phyloP scores from a whole-genome alignment of 1,139 yeast species.

The Pneumocystis carinii region DNA sequence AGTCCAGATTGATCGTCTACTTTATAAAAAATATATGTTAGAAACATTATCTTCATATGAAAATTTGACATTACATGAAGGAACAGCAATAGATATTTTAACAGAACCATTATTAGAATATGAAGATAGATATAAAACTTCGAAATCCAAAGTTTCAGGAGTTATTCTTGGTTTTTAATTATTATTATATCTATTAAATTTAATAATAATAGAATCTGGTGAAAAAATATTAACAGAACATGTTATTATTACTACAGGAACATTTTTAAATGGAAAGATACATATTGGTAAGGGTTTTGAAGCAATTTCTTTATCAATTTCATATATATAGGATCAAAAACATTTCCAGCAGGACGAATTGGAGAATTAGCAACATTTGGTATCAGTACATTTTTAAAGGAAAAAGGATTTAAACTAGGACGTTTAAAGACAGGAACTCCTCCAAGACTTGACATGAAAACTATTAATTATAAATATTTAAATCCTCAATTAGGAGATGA shows the following conservation, averaged over 20 bases:
- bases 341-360: slow-evolving; percentile 79
- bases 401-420: slow-evolving; percentile 72
- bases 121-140: slow-evolving; percentile 23
- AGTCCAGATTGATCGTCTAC: slow-evolving; percentile 81
- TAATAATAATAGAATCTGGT: slow-evolving; percentile 62
- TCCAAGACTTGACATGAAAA: slow-evolving; percentile 58
- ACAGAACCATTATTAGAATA: slow-evolving; percentile 57
- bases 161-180: background rate
- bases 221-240: slow-evolving; percentile 41
- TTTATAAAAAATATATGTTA: slow-evolving; percentile 75
- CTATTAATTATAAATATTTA: slow-evolving; percentile 52
- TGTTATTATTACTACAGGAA: slow-evolving; percentile 89
- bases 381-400: slow-evolving; percentile 56
- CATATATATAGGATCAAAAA: slow-evolving; percentile 38
- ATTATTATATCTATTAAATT: slow-evolving; percentile 32
- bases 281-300: slow-evolving; percentile 35
- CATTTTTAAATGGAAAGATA: slow-evolving; percentile 85
- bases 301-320: background rate
- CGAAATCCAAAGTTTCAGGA: slow-evolving; percentile 24
- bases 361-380: slow-evolving; percentile 92
- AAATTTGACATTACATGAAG: slow-evolving; percentile 49
- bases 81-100: slow-evolving; percentile 36
- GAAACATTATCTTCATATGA: slow-evolving; percentile 41
- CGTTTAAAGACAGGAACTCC: slow-evolving; percentile 96
- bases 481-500: slow-evolving; percentile 61